Evolutionary conservation across 2,329 filamentous ascomycete genomes (phyloP).

Genomic region (Monosporascus sp.): DNA sequence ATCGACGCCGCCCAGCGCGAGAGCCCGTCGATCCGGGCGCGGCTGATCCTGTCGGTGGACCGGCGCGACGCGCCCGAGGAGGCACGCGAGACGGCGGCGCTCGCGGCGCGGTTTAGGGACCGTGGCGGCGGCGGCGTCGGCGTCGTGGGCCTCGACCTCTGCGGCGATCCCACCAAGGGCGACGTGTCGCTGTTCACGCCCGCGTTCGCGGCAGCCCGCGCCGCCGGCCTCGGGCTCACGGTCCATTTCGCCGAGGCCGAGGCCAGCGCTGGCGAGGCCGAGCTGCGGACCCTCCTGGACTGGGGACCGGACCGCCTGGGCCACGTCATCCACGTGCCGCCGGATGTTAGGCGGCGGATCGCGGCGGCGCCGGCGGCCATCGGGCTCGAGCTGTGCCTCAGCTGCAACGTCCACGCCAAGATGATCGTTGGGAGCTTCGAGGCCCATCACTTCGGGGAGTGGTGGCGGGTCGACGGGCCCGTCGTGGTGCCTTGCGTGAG

Average conservation of each 20-base stretch:
- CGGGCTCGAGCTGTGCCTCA: constrained; percentile 72
- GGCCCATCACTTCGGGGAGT: constrained; percentile 74
- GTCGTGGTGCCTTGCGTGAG: constrained; percentile 65
- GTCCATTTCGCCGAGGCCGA: constrained; percentile 73
- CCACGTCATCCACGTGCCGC: constrained; percentile 71
- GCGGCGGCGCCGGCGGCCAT: constrained; percentile 38
- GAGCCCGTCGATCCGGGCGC: constrained; percentile 46
- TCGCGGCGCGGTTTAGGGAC: constrained; percentile 51
- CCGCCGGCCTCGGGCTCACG: constrained; percentile 56
- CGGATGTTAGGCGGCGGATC: constrained; percentile 52
- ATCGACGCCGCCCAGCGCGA: constrained; percentile 37
- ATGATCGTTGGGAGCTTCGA: constrained; percentile 62
- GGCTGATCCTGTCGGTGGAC: constrained; percentile 71
- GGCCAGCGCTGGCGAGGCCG: constrained; percentile 48
- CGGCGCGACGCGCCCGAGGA: constrained; percentile 54
- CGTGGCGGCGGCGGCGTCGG: constrained; percentile 51
- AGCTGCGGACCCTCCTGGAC: constrained; percentile 59
- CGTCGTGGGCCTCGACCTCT: constrained; percentile 73
- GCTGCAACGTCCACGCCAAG: constrained; percentile 73
- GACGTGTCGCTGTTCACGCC: constrained; percentile 54
- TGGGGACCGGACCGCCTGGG: constrained; percentile 67
- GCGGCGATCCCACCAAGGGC: constrained; percentile 65
- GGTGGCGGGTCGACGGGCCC: constrained; percentile 54
- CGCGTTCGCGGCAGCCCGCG: constrained; percentile 53
- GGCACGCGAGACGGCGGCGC: constrained; percentile 57